Conservation (phyloP, 352 stramenopile genomes). For the Globisporangium cylindrosporum region DNA sequence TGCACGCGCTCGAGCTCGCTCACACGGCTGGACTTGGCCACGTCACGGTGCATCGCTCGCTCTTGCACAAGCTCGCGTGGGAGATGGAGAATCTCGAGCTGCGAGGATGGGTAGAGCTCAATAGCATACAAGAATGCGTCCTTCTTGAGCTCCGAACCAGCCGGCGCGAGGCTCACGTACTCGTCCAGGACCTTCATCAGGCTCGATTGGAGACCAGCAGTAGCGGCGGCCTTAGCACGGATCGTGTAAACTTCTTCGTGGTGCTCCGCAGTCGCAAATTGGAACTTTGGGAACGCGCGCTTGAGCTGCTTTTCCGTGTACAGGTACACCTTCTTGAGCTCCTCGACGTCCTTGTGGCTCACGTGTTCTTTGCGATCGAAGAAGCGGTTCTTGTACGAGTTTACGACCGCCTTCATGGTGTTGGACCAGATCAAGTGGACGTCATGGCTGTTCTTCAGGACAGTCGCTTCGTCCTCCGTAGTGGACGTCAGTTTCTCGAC, state of each 20-base stretch:
- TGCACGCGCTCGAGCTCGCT: slow-evolving; percentile 44
- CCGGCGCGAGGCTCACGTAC: slow-evolving; percentile 39
- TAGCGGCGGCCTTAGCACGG: slow-evolving; percentile 58
- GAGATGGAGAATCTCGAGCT: slow-evolving; percentile 51
- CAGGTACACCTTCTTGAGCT: slow-evolving; percentile 53
- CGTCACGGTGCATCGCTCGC: slow-evolving; percentile 34
- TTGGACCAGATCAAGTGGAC: slow-evolving; percentile 51
- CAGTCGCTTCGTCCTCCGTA: slow-evolving; percentile 6
- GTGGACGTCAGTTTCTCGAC: slow-evolving; percentile 28
- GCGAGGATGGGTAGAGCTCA: slow-evolving; percentile 55
- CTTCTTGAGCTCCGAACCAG: slow-evolving; percentile 21
- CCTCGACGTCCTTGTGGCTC: slow-evolving; percentile 33
- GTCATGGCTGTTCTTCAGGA: slow-evolving; percentile 26
- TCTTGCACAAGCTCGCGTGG: slow-evolving; percentile 36
- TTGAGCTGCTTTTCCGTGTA: slow-evolving; percentile 61
- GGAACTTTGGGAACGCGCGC: slow-evolving; percentile 50
- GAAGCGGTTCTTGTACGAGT: slow-evolving; percentile 64
- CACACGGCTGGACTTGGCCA: slow-evolving; percentile 41
- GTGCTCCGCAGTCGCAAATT: slow-evolving; percentile 34
- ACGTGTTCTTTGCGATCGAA: slow-evolving; percentile 40
- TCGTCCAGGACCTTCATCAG: slow-evolving; percentile 58
- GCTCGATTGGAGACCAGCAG: slow-evolving; percentile 39
- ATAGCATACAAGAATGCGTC: slow-evolving; percentile 42
- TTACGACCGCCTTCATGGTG: slow-evolving; percentile 55
- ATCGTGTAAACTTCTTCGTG: slow-evolving; percentile 57